phyloP scores from a whole-genome alignment of 108 stramenopile genomes.

The Parmales sp. region DNA sequence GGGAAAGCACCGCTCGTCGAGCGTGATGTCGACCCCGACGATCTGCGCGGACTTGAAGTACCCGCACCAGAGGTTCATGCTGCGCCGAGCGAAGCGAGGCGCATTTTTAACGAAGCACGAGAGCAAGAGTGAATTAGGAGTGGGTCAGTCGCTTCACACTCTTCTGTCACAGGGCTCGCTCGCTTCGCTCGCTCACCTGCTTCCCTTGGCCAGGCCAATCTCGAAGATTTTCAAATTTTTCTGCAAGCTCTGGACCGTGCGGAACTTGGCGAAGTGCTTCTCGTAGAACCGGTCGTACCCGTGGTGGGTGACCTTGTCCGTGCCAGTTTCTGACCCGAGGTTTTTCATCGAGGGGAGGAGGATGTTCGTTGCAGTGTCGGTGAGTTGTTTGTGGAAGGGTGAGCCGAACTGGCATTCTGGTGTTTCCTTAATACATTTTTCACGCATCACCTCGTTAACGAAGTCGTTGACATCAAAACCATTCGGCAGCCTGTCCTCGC shows the following conservation, averaged over 20 bases:
- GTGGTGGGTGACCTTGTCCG: slow-evolving; percentile 20
- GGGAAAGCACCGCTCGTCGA: background rate
- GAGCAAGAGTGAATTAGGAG: too few relatives aligned
- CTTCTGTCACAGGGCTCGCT: too few relatives aligned
- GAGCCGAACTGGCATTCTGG: too few relatives aligned
- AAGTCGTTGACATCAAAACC: too few relatives aligned
- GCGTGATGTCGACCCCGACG: slow-evolving; percentile 14
- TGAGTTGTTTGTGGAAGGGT: too few relatives aligned
- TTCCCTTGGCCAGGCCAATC: slow-evolving; percentile 14
- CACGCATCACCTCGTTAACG: too few relatives aligned
- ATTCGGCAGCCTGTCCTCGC: background rate
- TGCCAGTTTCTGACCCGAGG: background rate
- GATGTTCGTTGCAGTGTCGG: too few relatives aligned
- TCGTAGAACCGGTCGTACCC: slow-evolving; percentile 24
- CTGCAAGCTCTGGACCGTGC: background rate
- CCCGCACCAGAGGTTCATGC: slow-evolving; percentile 11
- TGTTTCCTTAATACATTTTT: too few relatives aligned
- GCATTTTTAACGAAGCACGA: too few relatives aligned
- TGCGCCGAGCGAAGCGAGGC: too few relatives aligned
- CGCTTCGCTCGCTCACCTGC: too few relatives aligned
- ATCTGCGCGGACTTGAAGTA: slow-evolving; percentile 14
- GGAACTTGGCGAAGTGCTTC: background rate
- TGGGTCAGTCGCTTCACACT: too few relatives aligned
- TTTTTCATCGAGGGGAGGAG: background rate
- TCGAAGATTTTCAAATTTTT: slow-evolving; percentile 10